Evolutionary conservation across 768 basidiomycete species (phyloP).

Genomic region (Symmetrospora coprosmae): DNA sequence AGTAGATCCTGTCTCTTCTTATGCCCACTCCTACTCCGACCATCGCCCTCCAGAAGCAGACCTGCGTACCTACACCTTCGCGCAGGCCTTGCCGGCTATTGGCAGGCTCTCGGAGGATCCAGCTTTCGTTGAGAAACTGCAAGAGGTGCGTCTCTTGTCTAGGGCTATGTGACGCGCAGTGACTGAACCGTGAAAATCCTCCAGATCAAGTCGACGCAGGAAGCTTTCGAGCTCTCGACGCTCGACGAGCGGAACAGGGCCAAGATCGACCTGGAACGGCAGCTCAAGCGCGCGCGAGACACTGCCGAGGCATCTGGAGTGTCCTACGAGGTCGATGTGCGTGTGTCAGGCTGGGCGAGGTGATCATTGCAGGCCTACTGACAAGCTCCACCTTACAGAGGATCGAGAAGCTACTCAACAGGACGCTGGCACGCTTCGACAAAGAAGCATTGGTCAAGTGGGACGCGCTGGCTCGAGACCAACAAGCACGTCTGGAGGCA

Average conservation of each 20-base stretch:
- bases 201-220: background rate
- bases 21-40: background rate
- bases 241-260: slow-evolving; percentile 16
- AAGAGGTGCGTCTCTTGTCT: background rate
- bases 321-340: slow-evolving; percentile 6
- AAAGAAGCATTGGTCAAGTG: slow-evolving; percentile 4
- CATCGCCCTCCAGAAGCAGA: background rate
- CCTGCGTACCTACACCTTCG: background rate
- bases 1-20: background rate
- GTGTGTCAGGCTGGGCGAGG: too few species aligned
- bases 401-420: background rate
- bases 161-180: background rate
- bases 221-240: slow-evolving; percentile 5
- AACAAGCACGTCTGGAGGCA: slow-evolving; percentile 1
- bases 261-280: slow-evolving; percentile 6
- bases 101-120: background rate
- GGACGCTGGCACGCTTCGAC: background rate
- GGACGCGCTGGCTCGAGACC: background rate
- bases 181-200: background rate
- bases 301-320: background rate
- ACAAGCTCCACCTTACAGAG: too few species aligned
- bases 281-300: slow-evolving; percentile 7
- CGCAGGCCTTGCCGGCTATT: slow-evolving; percentile 8
- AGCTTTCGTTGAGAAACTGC: background rate
- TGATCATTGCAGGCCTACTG: too few species aligned